phyloP scores from a whole-genome alignment of 1,284 basidiomycete genomes.

The Cronartium quercuum region DNA sequence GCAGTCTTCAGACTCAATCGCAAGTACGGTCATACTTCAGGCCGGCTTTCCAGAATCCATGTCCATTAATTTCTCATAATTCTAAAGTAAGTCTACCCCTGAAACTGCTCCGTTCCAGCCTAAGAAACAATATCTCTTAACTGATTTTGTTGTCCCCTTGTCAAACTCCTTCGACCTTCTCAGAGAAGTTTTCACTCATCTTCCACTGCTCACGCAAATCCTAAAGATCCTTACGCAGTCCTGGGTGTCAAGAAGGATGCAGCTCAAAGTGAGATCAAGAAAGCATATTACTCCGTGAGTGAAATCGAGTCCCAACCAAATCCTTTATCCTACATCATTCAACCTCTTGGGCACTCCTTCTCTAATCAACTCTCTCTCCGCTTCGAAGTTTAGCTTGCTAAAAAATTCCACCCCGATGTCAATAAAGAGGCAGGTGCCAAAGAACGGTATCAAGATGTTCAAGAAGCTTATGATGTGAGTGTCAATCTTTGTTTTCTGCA shows the following conservation, averaged over 20 bases:
- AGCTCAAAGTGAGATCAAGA: conserved; percentile 83
- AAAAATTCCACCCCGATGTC: conserved; percentile 96
- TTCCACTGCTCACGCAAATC: conserved; percentile 53
- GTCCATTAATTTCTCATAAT: no score
- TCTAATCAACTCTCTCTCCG: conserved; percentile 7
- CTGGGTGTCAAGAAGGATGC: conserved; percentile 83
- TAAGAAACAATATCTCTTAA: no score
- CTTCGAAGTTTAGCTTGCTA: conserved; percentile 65
- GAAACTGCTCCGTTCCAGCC: no score
- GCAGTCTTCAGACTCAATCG: no score
- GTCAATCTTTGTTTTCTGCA: conserved; percentile 19
- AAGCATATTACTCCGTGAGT: conserved; percentile 83
- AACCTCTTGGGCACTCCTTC: neutral
- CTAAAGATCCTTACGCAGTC: conserved; percentile 87
- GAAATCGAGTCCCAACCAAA: neutral
- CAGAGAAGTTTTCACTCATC: conserved; percentile 61
- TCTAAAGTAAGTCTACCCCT: no score
- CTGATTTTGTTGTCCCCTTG: no score
- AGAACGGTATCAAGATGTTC: conserved; percentile 93
- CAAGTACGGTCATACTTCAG: no score
- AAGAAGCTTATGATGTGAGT: conserved; percentile 89
- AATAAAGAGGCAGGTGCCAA: conserved; percentile 86
- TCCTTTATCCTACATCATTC: conserved; percentile 34
- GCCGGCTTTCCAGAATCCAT: no score
- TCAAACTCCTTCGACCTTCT: neutral